Conservation (phyloP, 1,139 yeast species). For the Pichia cactophila region DNA sequence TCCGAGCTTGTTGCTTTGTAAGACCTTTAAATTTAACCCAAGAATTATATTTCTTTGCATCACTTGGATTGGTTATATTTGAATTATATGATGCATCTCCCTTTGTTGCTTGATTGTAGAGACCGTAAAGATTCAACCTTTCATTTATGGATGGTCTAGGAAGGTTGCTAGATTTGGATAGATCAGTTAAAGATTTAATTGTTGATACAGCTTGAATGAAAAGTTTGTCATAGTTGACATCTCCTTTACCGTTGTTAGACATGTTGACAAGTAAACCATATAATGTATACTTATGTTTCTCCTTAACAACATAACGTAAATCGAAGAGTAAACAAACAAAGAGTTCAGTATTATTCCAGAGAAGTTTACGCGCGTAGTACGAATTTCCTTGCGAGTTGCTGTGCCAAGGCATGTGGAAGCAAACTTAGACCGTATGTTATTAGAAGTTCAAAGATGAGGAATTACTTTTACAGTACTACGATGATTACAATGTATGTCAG, state of each 20-base stretch:
- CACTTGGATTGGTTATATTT: conserved; percentile 45
- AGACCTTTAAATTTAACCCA: conserved; percentile 75
- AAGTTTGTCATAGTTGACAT: conserved; percentile 52
- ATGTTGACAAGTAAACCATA: background rate
- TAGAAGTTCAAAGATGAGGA: no score
- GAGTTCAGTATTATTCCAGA: background rate
- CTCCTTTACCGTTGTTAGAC: conserved; percentile 21
- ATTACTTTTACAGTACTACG: background rate
- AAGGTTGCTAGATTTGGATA: conserved; percentile 60
- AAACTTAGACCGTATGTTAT: background rate
- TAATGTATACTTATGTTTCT: background rate
- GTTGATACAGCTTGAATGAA: conserved; percentile 77
- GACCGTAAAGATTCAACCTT: conserved; percentile 65
- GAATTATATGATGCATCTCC: conserved; percentile 67
- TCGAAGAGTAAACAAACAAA: background rate
- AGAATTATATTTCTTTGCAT: conserved; percentile 75
- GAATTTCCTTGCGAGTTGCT: background rate
- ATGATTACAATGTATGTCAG: conserved; percentile 30
- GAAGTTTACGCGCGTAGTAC: background rate
- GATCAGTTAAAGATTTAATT: conserved; percentile 62
- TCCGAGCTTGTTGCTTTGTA: conserved; percentile 65
- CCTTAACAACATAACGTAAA: background rate
- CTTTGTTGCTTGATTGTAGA: conserved; percentile 84
- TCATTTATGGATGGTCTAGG: conserved; percentile 77
- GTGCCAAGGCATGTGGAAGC: no score